Evolutionary conservation across 345 rosid species (phyloP), one percentile per base, ranked within the genome.

Genomic region (Trapa incisa): DNA sequence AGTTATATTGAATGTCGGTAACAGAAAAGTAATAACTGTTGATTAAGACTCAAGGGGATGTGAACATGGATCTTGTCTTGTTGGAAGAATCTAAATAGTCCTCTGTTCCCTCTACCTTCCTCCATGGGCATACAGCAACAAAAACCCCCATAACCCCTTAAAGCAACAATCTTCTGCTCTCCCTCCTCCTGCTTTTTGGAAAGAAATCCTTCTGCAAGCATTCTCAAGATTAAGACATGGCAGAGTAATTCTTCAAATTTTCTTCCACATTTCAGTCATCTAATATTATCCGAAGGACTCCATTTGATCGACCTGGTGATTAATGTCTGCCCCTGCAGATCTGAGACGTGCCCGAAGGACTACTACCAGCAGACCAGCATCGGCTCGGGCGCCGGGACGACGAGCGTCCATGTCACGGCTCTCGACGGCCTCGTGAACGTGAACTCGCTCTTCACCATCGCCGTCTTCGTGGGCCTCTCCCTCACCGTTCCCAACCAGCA

Each of bases 381-480:
- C 70, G 69, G 69, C 60, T 36, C 33, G 47, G 70, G 61, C 63
- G 17, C 39, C 41, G 37, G 47, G 10, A 85, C 93, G 3, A 92
- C 96, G 36, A 92, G 98, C 75, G 86, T 90, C 69, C 98, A 93
- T 71, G 97, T 90, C 61, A 93, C 92, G 6, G 99, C 99, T 47
- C 87, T 93, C 13, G 97, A 93, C 58, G 98, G 97, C 22, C 85
- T 93, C 9, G 98, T 93, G 50, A 93, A 93, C 77, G 98, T 90
- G 2, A 90, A 93, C 85, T 93, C 97, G 6, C 96, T 93, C 73
- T 93, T 90, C 85, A 88, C 97, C 43, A 83, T 90, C 71, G 98
- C 98, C 35, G 97, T 91, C 69, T 93, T 93, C 78, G 98, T 93
- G 7, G 97, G 98, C 0, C 95, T 93, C 22, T 88, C 97, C 47